Conservation (phyloP, 768 basidiomycete genomes). For the Rhizopogon salebrosus region DNA sequence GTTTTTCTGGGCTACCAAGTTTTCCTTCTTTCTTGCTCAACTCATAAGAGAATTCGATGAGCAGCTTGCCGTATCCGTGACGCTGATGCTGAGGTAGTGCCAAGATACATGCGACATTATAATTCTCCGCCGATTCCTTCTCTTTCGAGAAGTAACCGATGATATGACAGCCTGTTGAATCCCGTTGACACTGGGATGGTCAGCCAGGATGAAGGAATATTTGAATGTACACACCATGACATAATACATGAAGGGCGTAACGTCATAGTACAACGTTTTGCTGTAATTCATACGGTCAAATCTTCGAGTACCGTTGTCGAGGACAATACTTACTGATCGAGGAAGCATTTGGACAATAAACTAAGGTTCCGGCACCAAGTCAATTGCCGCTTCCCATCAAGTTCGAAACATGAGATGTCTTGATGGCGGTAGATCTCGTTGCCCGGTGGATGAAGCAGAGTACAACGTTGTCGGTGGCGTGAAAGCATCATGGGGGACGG, state of each 20-base stretch:
- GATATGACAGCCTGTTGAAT: conserved; percentile 87
- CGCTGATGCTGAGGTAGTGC: conserved; percentile 98
- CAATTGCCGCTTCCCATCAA: conserved; percentile 93
- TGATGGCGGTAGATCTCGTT: conserved; percentile 99
- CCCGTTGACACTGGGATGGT: conserved; percentile 62
- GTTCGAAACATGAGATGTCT: conserved; percentile 96
- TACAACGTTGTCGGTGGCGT: conserved; percentile 89
- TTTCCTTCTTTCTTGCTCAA: conserved; percentile 95
- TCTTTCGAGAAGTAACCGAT: conserved; percentile 99
- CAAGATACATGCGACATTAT: conserved; percentile 98
- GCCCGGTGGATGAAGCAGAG: conserved; percentile 88
- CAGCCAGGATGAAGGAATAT: conserved; percentile 7
- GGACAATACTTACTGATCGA: conserved; percentile 78
- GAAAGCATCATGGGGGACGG: conserved; percentile 87
- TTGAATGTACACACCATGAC: conserved; percentile 68
- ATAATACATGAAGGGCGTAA: conserved; percentile 99
- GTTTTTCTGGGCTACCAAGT: conserved; percentile 96
- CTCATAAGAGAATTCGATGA: conserved; percentile 98
- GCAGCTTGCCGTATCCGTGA: conserved; percentile 88
- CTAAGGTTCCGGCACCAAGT: conserved; percentile 97
- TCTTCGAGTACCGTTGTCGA: not conserved
- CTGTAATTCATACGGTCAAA: conserved; percentile 31
- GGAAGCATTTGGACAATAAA: conserved; percentile 94
- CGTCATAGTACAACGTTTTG: conserved; percentile 99
- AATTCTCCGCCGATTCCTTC: conserved; percentile 96